Evolutionary conservation across 2,329 filamentous ascomycete genomes (phyloP), one percentile per base, ranked within the genome.

Genomic region (Monilinia vaccinii-corymbosi): DNA sequence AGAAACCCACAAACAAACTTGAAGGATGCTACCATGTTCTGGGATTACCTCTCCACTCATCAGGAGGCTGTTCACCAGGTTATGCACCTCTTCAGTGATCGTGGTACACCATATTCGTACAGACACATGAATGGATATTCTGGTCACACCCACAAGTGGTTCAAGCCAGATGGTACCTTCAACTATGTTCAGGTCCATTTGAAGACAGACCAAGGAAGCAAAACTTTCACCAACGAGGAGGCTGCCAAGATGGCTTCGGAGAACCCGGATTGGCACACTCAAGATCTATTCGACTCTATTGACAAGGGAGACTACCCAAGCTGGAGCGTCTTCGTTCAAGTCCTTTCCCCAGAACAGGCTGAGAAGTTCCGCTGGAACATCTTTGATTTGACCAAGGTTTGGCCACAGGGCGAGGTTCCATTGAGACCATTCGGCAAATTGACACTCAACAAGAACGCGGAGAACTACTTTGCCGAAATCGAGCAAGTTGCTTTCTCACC

Each of bases 401-500:
- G 85, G 84, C 85, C 85, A 2, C 81, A 87, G 61, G 75, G 72
- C 25, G 78, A 85, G 50, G 81, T 85, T 32, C 85, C 86, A 2
- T 75, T 86, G 14, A 77, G 81, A 21, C 79, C 76, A 49, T 77
- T 89, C 58, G 85, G 85, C 52, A 79, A 79, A 61, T 73, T 89
- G 61, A 86, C 81, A 0, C 77, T 89, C 28, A 86, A 87, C 73
- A 77, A 78, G 70, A 88, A 88, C 69, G 75, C 67, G 73, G 73
- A 80, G 70, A 84, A 84, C 70, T 84, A 84, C 71, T 84, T 84
- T 64, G 79, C 80, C 64, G 82, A 87, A 67, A 86, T 88, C 53
- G 86, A 89, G 75, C 86, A 88, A 70, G 79, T 82, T 21, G 83
- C 85, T 2, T 89, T 88, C 78, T 84, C 80, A 62, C 86, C 86